Conservation (phyloP, 495 filamentous ascomycete genomes). For the Zalerion maritima region DNA sequence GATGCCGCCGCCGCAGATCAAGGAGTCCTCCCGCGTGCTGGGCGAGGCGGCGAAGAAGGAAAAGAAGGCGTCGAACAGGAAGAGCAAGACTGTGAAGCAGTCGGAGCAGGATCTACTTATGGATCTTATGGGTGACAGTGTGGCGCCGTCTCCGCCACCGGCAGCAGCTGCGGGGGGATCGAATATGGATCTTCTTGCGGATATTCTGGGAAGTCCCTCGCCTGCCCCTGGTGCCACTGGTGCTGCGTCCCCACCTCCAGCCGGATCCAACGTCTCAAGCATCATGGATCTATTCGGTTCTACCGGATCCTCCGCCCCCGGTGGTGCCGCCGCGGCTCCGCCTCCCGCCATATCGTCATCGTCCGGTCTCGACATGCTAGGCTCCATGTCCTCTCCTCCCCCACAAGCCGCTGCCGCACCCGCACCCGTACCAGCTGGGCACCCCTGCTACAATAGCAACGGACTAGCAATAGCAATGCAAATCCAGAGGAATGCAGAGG, state of each 20-base stretch:
- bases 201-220: conserved; percentile 57
- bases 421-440: conserved; percentile 29
- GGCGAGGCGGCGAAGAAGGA: conserved; percentile 77
- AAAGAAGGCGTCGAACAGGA: conserved; percentile 57
- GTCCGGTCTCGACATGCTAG: conserved; percentile 30
- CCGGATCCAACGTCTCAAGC: conserved; percentile 47
- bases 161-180: conserved; percentile 42
- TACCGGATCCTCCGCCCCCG: conserved; percentile 26
- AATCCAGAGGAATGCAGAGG: conserved; percentile 63
- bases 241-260: conserved; percentile 37
- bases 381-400: conserved; percentile 32
- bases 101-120: conserved; percentile 84
- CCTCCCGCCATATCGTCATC: conserved; percentile 28
- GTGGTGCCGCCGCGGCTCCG: too few species aligned
- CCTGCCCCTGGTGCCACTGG: conserved; percentile 28
- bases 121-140: conserved; percentile 78
- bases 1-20: conserved; percentile 94
- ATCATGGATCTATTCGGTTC: conserved; percentile 78
- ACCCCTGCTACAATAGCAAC: conserved; percentile 75
- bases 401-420: conserved; percentile 26
- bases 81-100: conserved; percentile 62
- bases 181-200: conserved; percentile 74
- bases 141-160: conserved; percentile 33
- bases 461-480: conserved; percentile 65
- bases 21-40: conserved; percentile 78